These are phyloP conservation scores for Colletotrichum graminicola DNA, from an alignment of 2,329 filamentous ascomycete genomes.

Conservation along the genomic window DNA sequence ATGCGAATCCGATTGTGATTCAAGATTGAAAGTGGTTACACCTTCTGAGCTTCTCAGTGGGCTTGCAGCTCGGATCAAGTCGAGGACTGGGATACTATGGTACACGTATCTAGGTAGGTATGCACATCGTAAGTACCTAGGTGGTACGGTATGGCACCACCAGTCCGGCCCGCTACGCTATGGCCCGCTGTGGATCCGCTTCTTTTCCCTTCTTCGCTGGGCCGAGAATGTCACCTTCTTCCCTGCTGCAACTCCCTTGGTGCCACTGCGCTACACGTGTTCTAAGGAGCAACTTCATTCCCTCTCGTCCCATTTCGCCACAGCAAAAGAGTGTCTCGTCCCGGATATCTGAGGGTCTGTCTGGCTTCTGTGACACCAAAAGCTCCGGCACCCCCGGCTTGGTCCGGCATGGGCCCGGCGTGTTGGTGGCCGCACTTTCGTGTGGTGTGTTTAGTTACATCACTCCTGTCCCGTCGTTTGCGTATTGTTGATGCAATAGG, in stretches of 20 bases:
- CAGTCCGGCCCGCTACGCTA: background rate
- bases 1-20: background rate
- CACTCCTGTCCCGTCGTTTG: slow-evolving; percentile 5
- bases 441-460: slow-evolving; percentile 39
- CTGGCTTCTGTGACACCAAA: no score
- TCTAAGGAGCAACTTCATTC: background rate
- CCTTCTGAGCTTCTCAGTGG: background rate
- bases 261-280: background rate
- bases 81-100: background rate
- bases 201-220: background rate
- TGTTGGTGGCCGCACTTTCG: slow-evolving; percentile 30
- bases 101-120: no score
- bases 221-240: background rate
- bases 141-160: background rate
- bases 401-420: slow-evolving; percentile 25
- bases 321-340: background rate
- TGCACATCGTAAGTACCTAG: no score
- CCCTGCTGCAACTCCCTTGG: background rate
- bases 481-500: background rate
- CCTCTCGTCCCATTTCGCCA: background rate
- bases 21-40: background rate
- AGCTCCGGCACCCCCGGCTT: background rate
- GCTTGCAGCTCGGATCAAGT: background rate
- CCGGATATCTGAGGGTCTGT: background rate
- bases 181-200: background rate